These are phyloP conservation scores for Nakaseomyces nivariensis DNA, from an alignment of 1,139 yeast species.

Conservation along the genomic window DNA sequence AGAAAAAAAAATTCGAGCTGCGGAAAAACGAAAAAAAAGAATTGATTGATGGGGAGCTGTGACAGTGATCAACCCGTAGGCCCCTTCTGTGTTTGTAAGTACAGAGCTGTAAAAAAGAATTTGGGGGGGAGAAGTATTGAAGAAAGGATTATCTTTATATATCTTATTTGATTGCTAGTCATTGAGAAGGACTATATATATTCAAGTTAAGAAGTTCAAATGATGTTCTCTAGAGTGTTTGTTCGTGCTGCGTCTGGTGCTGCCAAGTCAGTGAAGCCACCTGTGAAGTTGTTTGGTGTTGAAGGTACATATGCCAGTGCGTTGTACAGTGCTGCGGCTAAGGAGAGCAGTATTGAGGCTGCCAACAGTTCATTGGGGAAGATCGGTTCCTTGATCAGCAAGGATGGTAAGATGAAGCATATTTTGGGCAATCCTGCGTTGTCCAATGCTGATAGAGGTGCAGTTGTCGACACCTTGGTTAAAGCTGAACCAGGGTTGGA, in stretches of 20 bases:
- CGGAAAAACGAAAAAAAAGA: no score
- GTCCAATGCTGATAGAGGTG: constrained; percentile 61
- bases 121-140: no score
- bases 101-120: no score
- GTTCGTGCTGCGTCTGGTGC: constrained; percentile 58
- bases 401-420: constrained; percentile 54
- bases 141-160: no score
- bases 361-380: constrained; percentile 59
- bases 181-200: not conserved
- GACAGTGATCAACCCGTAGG: not conserved
- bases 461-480: constrained; percentile 53
- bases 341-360: constrained; percentile 65
- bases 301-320: constrained; percentile 98
- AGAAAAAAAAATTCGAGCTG: no score
- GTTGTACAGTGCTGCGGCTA: constrained; percentile 82
- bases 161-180: no score
- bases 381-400: constrained; percentile 45
- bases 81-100: not conserved
- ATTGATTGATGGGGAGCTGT: no score
- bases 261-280: constrained; percentile 52
- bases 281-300: constrained; percentile 87
- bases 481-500: constrained; percentile 47
- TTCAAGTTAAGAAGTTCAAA: not conserved
- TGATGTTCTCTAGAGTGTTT: constrained; percentile 57
- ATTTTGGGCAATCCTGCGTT: constrained; percentile 79